Evolutionary conservation across 78 protist species (phyloP), one percentile per base, ranked within the genome.

Genomic region (Corallochytrium limacisporum): DNA sequence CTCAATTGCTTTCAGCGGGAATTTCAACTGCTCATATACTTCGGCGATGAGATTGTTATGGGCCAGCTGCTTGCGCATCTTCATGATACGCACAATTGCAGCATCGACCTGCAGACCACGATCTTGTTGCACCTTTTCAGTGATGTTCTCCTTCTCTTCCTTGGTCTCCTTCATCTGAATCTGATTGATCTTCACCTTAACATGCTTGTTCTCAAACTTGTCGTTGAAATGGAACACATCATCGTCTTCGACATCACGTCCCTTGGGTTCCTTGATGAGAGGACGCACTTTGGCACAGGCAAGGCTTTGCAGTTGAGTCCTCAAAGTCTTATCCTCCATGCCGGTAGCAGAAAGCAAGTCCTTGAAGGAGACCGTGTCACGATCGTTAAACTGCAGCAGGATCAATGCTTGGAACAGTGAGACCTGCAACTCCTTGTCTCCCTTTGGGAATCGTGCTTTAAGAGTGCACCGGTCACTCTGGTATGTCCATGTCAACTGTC

Each of bases 71-170:
- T 85, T 84, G 37, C 96, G 69, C 0, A 95, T 60, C 81, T 94
- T 94, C 98, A 94, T 94, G 61, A 87, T 78, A 29, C 98, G 81
- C 29, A 94, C 98, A 32, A 94, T 69, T 2, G 89, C 83, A 0
- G 97, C 95, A 51, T 91, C 96, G 20, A 94, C 59, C 60, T 72
- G 72, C 16, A 18, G 65, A n/a, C 16, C 16, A 29, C 65, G 47
- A 1, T 13, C 91, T 22, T 40, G 20, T 69, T 84, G 89, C 26
- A 44, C 72, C 0, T 91, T 88, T 54, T 62, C 78, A 38, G 77
- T 63, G 15, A 55, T 59, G 62, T 92, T 95, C 36, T 87, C 92
- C 31, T 10, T 32, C 62, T 72, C 10, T 61, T 32, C 47, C 43
- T 29, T 77, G 8, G 94, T 84, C 67, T 92, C 95, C 32, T 86